phyloP scores from a whole-genome alignment of 2,329 filamentous ascomycete genomes.

The Plectosphaerella sp. region DNA sequence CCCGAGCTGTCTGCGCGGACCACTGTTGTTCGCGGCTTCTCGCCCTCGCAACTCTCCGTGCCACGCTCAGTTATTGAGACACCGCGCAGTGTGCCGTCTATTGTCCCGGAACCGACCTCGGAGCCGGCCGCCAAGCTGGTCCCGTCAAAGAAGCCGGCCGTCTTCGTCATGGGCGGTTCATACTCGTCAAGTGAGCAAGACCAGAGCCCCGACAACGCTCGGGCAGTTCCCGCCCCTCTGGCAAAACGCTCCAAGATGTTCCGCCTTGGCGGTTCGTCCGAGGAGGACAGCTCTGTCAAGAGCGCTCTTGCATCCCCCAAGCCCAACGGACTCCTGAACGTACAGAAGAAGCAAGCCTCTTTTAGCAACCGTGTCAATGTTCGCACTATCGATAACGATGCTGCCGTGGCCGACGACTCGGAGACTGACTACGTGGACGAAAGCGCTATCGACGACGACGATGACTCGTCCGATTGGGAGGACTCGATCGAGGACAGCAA shows the following conservation, averaged over 20 bases:
- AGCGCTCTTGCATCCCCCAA: slow-evolving; percentile 43
- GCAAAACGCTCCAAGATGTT: slow-evolving; percentile 37
- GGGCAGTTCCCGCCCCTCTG: slow-evolving; percentile 23
- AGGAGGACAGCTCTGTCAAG: slow-evolving; percentile 73
- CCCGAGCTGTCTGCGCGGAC: slow-evolving; percentile 46
- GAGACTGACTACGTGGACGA: slow-evolving; percentile 70
- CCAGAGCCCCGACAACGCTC: slow-evolving; percentile 42
- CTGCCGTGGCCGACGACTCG: slow-evolving; percentile 45
- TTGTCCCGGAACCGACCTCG: slow-evolving; percentile 58
- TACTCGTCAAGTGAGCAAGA: slow-evolving; percentile 65
- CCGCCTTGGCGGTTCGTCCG: slow-evolving; percentile 56
- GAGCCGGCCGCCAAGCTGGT: slow-evolving; percentile 61
- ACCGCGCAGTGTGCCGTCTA: slow-evolving; percentile 41
- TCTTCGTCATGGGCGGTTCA: slow-evolving; percentile 72
- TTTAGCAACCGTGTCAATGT: slow-evolving; percentile 74
- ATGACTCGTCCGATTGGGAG: slow-evolving; percentile 58
- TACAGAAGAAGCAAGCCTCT: slow-evolving; percentile 71
- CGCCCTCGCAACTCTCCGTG: slow-evolving; percentile 62
- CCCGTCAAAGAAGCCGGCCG: slow-evolving; percentile 58
- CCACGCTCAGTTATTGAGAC: slow-evolving; percentile 42
- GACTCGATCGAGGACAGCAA: slow-evolving; percentile 75
- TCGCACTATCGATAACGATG: slow-evolving; percentile 55
- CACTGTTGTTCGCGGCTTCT: slow-evolving; percentile 83
- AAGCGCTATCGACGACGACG: slow-evolving; percentile 74
- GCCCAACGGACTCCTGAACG: slow-evolving; percentile 32